These are phyloP conservation scores for Conoideocrella luteorostrata DNA, from an alignment of 2,329 filamentous ascomycete genomes.

Conservation along the genomic window DNA sequence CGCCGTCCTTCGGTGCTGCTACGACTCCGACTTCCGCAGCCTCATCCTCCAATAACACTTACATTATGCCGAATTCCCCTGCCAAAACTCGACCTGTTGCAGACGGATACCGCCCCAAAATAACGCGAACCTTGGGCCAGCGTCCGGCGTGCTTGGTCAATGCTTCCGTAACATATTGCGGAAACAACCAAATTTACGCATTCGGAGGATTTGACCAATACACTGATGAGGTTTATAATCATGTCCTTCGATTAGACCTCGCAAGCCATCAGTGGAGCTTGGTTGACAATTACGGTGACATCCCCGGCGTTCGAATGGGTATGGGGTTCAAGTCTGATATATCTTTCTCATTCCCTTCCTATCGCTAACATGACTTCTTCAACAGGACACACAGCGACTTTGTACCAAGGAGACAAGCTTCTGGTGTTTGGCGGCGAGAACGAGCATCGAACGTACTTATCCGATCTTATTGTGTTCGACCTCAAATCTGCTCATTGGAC, in stretches of 20 bases:
- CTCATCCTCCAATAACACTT: conserved; percentile 65
- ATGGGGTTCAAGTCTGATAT: background rate
- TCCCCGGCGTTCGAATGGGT: conserved; percentile 96
- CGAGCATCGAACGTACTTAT: conserved; percentile 91
- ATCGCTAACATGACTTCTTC: conserved; percentile 10
- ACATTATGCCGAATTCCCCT: conserved; percentile 85
- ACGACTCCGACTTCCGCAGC: conserved; percentile 18
- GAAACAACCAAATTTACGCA: conserved; percentile 94
- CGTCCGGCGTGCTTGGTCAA: conserved; percentile 93
- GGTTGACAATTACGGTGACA: conserved; percentile 97
- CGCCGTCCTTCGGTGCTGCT: conserved; percentile 16
- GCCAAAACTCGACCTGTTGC: conserved; percentile 56
- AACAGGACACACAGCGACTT: conserved; percentile 82
- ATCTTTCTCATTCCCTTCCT: background rate
- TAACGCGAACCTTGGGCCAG: conserved; percentile 70
- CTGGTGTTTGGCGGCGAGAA: conserved; percentile 97
- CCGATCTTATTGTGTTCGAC: conserved; percentile 93
- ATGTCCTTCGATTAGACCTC: conserved; percentile 85
- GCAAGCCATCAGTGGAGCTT: conserved; percentile 86
- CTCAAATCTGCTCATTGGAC: conserved; percentile 93
- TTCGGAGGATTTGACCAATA: conserved; percentile 99
- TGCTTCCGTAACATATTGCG: conserved; percentile 97
- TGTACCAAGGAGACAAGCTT: conserved; percentile 92
- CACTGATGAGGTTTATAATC: conserved; percentile 98
- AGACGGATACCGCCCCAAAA: conserved; percentile 78